These are phyloP conservation scores for Paracoccidioides brasiliensis DNA, from an alignment of 2,329 filamentous ascomycete species.

Conservation along the genomic window DNA sequence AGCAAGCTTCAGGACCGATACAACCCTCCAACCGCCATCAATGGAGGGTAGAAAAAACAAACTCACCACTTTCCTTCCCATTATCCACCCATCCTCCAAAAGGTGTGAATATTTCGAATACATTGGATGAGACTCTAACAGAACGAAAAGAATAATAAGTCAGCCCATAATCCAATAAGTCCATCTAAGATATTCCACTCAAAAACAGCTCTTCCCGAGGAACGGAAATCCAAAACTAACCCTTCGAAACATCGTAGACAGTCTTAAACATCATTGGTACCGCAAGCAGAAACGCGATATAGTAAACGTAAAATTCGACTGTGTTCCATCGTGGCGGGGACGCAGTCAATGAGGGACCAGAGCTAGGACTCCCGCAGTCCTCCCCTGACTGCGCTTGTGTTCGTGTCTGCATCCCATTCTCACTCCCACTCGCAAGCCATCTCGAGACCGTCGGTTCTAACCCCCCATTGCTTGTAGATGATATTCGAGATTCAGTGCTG, in stretches of 20 bases:
- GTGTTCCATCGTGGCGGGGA: constrained; percentile 68
- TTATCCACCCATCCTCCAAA: constrained; percentile 78
- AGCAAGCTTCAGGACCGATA: background rate
- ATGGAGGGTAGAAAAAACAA: background rate
- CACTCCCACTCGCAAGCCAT: background rate
- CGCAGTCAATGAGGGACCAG: background rate
- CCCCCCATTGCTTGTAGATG: constrained; percentile 15
- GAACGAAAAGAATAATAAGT: constrained; percentile 5
- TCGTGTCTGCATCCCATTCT: background rate
- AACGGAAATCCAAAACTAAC: constrained; percentile 35
- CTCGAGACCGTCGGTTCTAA: constrained; percentile 6
- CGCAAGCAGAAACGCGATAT: constrained; percentile 48
- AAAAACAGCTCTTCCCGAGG: no score
- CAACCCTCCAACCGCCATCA: no score
- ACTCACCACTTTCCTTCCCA: constrained; percentile 72
- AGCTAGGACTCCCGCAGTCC: constrained; percentile 33
- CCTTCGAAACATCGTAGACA: constrained; percentile 71
- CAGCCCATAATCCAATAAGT: background rate
- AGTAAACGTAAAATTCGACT: constrained; percentile 75
- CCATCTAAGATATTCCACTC: background rate
- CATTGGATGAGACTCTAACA: constrained; percentile 61
- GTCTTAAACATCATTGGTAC: constrained; percentile 85
- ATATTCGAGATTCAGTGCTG: constrained; percentile 32
- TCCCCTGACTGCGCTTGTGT: background rate
- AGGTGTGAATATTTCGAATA: constrained; percentile 60